These are phyloP conservation scores for Globisporangium carolinianum DNA, from an alignment of 352 stramenopile species.

Conservation along the genomic window DNA sequence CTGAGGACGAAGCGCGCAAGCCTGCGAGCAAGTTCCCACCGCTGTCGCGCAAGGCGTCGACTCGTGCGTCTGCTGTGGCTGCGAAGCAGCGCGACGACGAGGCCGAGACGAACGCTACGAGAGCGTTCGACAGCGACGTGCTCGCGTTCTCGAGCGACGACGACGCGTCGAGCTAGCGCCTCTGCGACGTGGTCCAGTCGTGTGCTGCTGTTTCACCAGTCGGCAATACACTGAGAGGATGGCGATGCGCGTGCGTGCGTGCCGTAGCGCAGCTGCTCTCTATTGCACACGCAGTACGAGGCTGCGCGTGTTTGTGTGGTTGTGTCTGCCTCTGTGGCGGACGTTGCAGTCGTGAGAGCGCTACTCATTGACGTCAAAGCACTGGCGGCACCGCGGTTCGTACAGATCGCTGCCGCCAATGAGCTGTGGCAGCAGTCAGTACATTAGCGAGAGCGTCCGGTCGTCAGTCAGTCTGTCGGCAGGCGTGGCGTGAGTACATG, in stretches of 20 bases:
- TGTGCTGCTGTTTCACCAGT: too few relatives aligned
- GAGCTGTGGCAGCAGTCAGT: constrained; percentile 25
- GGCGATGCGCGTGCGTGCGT: background rate
- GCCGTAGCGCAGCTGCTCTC: background rate
- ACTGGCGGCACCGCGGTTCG: constrained; percentile 70
- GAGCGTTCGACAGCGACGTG: background rate
- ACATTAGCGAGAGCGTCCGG: background rate
- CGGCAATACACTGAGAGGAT: background rate
- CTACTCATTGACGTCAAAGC: constrained; percentile 32
- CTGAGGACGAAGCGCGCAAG: constrained; percentile 3
- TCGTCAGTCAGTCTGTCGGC: background rate
- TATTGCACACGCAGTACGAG: too few relatives aligned
- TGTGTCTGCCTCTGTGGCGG: too few relatives aligned
- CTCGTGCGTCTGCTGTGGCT: background rate
- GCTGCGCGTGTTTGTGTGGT: too few relatives aligned
- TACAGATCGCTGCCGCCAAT: constrained; percentile 78
- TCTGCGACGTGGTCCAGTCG: too few relatives aligned
- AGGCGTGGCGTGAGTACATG: background rate
- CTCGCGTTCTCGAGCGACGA: constrained; percentile 9
- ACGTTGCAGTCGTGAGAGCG: too few relatives aligned
- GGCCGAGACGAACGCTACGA: too few relatives aligned
- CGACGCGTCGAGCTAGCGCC: constrained; percentile 1
- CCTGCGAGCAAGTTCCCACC: constrained; percentile 7
- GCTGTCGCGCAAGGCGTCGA: constrained; percentile 1
- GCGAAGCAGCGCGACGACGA: background rate